phyloP scores from a whole-genome alignment of 1,139 yeast species.

The Candida neerlandica region DNA sequence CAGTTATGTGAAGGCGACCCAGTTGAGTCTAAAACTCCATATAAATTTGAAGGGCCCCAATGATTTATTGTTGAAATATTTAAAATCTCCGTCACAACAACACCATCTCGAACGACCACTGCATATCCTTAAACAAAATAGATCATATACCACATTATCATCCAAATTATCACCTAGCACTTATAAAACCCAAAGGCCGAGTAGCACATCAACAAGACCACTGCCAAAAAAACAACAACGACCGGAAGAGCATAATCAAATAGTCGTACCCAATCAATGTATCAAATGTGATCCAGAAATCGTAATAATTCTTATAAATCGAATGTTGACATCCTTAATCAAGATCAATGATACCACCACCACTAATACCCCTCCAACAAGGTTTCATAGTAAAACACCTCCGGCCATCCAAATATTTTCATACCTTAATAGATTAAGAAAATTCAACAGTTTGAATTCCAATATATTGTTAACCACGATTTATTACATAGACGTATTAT shows the following conservation, averaged over 20 bases:
- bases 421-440: slow-evolving; percentile 74
- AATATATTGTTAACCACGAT: slow-evolving; percentile 79
- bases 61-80: not conserved
- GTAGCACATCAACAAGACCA: not conserved
- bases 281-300: slow-evolving; percentile 71
- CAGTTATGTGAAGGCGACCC: slow-evolving; percentile 1
- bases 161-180: not conserved
- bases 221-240: slow-evolving; percentile 2
- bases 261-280: slow-evolving; percentile 55
- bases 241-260: slow-evolving; percentile 7
- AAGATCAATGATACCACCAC: slow-evolving; percentile 60
- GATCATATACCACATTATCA: slow-evolving; percentile 1
- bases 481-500: slow-evolving; percentile 83
- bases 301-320: slow-evolving; percentile 67
- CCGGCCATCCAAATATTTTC: slow-evolving; percentile 83
- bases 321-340: slow-evolving; percentile 79
- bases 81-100: not conserved
- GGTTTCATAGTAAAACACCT: slow-evolving; percentile 92
- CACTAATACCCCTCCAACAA: slow-evolving; percentile 52
- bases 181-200: not conserved
- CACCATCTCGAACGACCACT: slow-evolving; percentile 1
- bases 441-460: slow-evolving; percentile 83
- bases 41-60: not conserved
- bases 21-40: not conserved
- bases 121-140: not conserved